phyloP scores from a whole-genome alignment of 2,329 filamentous ascomycete genomes.

The Simplicillium sp. region DNA sequence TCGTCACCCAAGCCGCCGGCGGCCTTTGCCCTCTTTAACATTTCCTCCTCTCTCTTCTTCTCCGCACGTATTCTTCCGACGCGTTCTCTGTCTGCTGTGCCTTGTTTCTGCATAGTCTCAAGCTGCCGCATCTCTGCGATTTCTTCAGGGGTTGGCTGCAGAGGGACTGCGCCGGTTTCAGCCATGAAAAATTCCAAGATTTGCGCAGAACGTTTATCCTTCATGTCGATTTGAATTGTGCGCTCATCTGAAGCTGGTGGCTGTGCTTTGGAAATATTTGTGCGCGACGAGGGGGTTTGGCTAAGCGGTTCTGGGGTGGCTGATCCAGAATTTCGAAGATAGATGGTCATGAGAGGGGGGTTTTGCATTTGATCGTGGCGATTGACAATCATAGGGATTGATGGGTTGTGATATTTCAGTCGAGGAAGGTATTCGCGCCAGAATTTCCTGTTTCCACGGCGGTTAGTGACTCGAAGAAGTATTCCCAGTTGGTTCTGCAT shows the following conservation, averaged over 20 bases:
- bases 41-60: slow-evolving; percentile 51
- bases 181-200: slow-evolving; percentile 56
- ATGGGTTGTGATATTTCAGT: slow-evolving; percentile 90
- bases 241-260: slow-evolving; percentile 38
- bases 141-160: slow-evolving; percentile 53
- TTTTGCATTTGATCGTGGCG: slow-evolving; percentile 49
- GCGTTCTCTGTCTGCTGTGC: slow-evolving; percentile 43
- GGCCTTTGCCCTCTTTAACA: slow-evolving; percentile 30
- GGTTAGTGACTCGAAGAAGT: slow-evolving; percentile 14
- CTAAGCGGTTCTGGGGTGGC: slow-evolving; percentile 18
- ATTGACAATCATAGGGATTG: slow-evolving; percentile 72
- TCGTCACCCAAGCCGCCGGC: slow-evolving; percentile 25
- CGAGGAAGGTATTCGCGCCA: slow-evolving; percentile 75
- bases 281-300: slow-evolving; percentile 36
- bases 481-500: slow-evolving; percentile 6
- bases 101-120: slow-evolving; percentile 41
- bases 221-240: slow-evolving; percentile 52
- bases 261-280: slow-evolving; percentile 38
- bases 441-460: slow-evolving; percentile 58
- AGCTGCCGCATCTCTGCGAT: slow-evolving; percentile 46
- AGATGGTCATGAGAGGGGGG: slow-evolving; percentile 55
- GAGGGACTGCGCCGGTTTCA: slow-evolving; percentile 48
- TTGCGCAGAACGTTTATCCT: slow-evolving; percentile 45
- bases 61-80: slow-evolving; percentile 43
- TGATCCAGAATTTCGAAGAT: slow-evolving; percentile 38